Evolutionary conservation across 2,329 filamentous ascomycete genomes (phyloP), one percentile per base, ranked within the genome.

Genomic region (Emydomyces testavorans): DNA sequence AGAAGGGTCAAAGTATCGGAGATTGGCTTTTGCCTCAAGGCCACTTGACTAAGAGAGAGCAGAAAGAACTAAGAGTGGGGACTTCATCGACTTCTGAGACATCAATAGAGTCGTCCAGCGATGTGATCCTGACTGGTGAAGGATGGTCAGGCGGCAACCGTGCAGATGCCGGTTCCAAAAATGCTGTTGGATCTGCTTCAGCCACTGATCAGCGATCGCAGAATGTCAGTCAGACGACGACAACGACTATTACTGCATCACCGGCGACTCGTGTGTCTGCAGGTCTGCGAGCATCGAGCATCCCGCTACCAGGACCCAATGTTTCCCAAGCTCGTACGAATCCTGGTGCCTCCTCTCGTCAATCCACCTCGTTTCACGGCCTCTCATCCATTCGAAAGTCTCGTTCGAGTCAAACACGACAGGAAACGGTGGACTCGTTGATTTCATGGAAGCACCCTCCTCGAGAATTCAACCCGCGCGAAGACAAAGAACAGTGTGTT

Each of bases 1-100:
- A 62, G 39, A 63, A 65, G 45, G 64, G 64, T 3, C 52, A 64
- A 44, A 54, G 56, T 5, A 65, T 67, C 18, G 56, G 49, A 5
- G 54, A 60, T 29, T 68, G 66, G 66, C 31, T 60, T 31, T 58
- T 58, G 3, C 57, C 58, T 1, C 57, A 53, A 2, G 56, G 57
- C 1, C 56, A 60, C 52, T 37, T 51, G 21, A 57, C 52, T 6
- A 59, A 61, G 44, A 48, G 43, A 15, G 7, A 50, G 41, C 3
- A 15, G 13, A 43, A 35, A 11, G 8, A 26, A 16, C 13, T 11
- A 4, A 2, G 11, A 10, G 8, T 15, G 18, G 23, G 21, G 1
- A 16, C 2, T 32, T 10, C 13, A 29, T 2, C 29, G 21, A 18
- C 8, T 37, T 3, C 15, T 8, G 35, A 39, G 21, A 23, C 7